Evolutionary conservation across 2,329 filamentous ascomycete genomes (phyloP), one percentile per base, ranked within the genome.

Genomic region (Trichoderma koningii): DNA sequence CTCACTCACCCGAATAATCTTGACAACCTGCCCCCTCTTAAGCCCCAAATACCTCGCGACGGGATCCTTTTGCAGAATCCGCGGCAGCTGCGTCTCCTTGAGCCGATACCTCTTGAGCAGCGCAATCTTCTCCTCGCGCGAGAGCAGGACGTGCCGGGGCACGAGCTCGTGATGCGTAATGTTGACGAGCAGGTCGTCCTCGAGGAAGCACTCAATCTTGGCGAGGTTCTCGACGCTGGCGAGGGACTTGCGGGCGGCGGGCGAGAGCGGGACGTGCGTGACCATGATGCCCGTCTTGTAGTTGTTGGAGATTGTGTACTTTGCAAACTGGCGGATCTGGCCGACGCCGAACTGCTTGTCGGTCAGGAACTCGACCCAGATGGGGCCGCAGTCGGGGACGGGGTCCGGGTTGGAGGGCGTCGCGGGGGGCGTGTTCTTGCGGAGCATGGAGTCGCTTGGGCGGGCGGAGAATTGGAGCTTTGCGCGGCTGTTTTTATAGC

Each of bases 131-230:
- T 99, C 95, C 73, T 96, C 92, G 52, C 88, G 85, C 73, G 92
- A 96, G 64, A 99, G 86, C 67, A 98, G 80, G 44, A 98, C 89
- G 76, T 99, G 95, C 76, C 91, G 93, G 51, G 95, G 95, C 34
- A 99, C 95, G 64, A 99, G 85, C 79, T 98, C 94, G 81, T 99
- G 95, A 77, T 93, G 91, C 66, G 94, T 98, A 78, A 99, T 98
- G 80, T 99, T 99, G 78, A 99, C 93, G 66, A 98, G 84, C 72
- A 99, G 80, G 79, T 99, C 95, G 76, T 95, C 90, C 82, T 98
- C 95, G 72, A 94, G 87, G 81, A 99, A 99, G 76, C 92, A 92
- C 82, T 99, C 95, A 74, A 97, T 92, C 73, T 91, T 87, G 63
- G 90, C 90, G 75, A 87, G 85, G 68, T 88, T 87, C 71, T 90